Conservation (phyloP, 2,329 filamentous ascomycete genomes). For the Penicillium sp. region DNA sequence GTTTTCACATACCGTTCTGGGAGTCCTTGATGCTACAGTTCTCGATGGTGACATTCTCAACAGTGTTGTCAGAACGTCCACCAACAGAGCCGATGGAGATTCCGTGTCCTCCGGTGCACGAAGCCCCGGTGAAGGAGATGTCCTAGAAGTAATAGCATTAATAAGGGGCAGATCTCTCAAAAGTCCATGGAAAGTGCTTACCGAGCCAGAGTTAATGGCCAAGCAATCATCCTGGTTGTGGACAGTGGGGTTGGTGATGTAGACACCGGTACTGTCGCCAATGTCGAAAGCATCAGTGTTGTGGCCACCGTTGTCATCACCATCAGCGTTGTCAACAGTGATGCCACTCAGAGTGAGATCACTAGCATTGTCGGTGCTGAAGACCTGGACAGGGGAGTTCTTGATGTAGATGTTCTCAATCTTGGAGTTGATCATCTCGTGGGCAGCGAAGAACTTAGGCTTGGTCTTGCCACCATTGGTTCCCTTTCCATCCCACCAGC, state of each 20-base stretch:
- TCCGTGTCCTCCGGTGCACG: constrained; percentile 42
- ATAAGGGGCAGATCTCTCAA: not conserved
- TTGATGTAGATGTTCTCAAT: constrained; percentile 33
- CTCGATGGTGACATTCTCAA: constrained; percentile 52
- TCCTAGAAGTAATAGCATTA: constrained; percentile 24
- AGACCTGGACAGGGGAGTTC: constrained; percentile 37
- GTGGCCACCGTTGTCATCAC: constrained; percentile 46
- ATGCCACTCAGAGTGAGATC: constrained; percentile 52
- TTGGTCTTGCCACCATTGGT: constrained; percentile 61
- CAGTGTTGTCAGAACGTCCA: constrained; percentile 52
- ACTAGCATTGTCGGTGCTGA: constrained; percentile 45
- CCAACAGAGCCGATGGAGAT: constrained; percentile 42
- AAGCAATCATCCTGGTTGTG: constrained; percentile 64
- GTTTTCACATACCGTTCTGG: constrained; percentile 18
- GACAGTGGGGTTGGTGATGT: constrained; percentile 54
- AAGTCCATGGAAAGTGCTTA: constrained; percentile 6
- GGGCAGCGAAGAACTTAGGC: constrained; percentile 62
- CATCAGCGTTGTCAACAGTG: constrained; percentile 58
- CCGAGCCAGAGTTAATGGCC: constrained; percentile 54
- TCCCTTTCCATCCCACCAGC: constrained; percentile 64
- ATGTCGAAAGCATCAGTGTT: constrained; percentile 64
- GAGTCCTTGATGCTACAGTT: constrained; percentile 50
- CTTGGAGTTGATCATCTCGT: constrained; percentile 28
- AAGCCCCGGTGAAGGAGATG: constrained; percentile 49
- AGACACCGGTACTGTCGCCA: constrained; percentile 49